Conservation (phyloP, 768 basidiomycete species). For the Auriculariales sp. region DNA sequence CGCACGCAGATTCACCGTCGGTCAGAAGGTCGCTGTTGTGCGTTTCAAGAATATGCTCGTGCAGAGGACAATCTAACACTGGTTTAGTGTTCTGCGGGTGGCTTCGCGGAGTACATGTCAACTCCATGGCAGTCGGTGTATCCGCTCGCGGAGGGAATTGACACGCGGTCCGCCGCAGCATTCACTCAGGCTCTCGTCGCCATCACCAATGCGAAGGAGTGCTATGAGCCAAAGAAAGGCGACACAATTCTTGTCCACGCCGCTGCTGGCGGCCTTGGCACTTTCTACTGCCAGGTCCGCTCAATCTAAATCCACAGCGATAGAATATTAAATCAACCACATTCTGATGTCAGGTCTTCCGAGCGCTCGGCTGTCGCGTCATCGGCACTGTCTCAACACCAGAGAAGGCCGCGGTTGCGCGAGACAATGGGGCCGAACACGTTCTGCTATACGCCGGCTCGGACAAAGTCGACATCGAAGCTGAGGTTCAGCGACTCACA, state of each 20-base stretch:
- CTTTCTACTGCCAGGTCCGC: constrained; percentile 12
- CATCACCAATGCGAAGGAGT: constrained; percentile 24
- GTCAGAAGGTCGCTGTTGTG: constrained; percentile 19
- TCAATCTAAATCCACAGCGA: too few relatives aligned
- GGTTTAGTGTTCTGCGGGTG: constrained; percentile 12
- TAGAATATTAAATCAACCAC: too few relatives aligned
- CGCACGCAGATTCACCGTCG: constrained; percentile 14
- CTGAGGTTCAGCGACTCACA: constrained; percentile 14
- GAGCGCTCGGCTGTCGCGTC: constrained; percentile 22
- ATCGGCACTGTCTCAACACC: constrained; percentile 27
- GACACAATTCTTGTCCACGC: constrained; percentile 26
- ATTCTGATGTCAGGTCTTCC: too few relatives aligned
- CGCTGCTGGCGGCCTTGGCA: constrained; percentile 29
- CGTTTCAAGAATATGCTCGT: neutral
- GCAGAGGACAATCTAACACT: neutral
- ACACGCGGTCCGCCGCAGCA: constrained; percentile 19
- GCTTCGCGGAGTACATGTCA: constrained; percentile 25
- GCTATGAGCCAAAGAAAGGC: constrained; percentile 22
- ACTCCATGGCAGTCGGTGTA: constrained; percentile 14
- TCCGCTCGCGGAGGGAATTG: constrained; percentile 17
- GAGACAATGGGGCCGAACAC: constrained; percentile 23
- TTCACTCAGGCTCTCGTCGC: constrained; percentile 26
- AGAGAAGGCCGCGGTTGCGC: constrained; percentile 25
- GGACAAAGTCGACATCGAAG: constrained; percentile 16
- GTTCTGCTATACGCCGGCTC: constrained; percentile 24